Evolutionary conservation across 129 eudicot genomes (phyloP), one percentile per base, ranked within the genome.

Genomic region (Pulicaria dysenterica): DNA sequence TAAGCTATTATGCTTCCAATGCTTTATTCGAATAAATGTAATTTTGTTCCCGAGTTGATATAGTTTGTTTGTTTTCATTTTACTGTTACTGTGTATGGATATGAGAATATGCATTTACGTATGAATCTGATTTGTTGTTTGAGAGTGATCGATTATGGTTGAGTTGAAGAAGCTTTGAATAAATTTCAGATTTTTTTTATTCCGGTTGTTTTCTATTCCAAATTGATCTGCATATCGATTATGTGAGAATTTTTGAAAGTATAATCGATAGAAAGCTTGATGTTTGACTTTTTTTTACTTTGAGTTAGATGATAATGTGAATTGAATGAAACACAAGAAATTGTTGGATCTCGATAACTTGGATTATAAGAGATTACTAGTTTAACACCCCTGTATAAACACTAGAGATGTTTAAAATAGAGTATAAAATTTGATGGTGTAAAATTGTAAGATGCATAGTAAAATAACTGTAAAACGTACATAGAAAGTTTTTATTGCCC

Each of bases 211-310:
- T 31, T 58, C 5, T 46, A 19, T 31, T n/a, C 37, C 14, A 67
- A 7, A 31, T 16, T 67, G 55, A 34, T 57, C 16, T 76, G 75
- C 80, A 67, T 76, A 59, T 66, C n/a, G 59, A 75, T 34, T 73
- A 37, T 43, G 10, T 14, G 3, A 43, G 50, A 56, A 5, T 48
- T 57, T 76, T 45, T 76, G 34, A 34, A 59, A 4, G 31, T 57
- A 48, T 76, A 16, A 13, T 57, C 44, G 3, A 14, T 60, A 17
- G 69, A 67, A 48, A 76, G 10, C 13, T 50, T 46, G 8, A 58
- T 15, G 17, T 36, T 36, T 58, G 43, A 8, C 3, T 41, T 36
- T 45, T 36, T 45, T 68, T 12, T 6, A 7, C 3, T 45, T 67
- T 67, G 13, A 8, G 16, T 17, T 7, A 42, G 61, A 17, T 64